These are phyloP conservation scores for Backusella psychrophila DNA, from an alignment of 192 early-diverging fungal genomes.

Conservation along the genomic window DNA sequence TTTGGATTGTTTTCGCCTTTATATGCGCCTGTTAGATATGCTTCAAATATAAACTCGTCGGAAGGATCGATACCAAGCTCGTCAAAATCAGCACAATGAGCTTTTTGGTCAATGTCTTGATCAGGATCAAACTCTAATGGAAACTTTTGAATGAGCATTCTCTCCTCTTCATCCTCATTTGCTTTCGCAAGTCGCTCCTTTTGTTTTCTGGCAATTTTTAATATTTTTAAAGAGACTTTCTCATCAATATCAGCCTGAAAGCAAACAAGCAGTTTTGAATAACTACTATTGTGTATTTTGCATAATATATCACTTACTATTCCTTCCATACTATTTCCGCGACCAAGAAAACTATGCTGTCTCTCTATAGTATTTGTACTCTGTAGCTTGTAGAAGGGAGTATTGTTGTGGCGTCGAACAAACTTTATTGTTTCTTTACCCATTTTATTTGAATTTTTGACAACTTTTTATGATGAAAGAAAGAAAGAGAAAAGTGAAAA, in stretches of 20 bases:
- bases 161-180: constrained; percentile 44
- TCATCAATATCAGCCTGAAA: constrained; percentile 72
- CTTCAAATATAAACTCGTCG: constrained; percentile 79
- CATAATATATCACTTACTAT: constrained; percentile 9
- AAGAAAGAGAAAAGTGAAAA: not conserved
- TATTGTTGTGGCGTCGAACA: constrained; percentile 53
- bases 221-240: constrained; percentile 86
- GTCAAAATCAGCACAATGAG: constrained; percentile 66
- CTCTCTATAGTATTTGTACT: constrained; percentile 55
- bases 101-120: constrained; percentile 60
- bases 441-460: constrained; percentile 30
- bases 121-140: constrained; percentile 46
- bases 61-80: constrained; percentile 75
- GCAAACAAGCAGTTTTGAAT: not conserved
- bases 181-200: constrained; percentile 78
- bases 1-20: constrained; percentile 81
- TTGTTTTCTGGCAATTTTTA: constrained; percentile 85
- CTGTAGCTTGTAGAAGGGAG: constrained; percentile 81
- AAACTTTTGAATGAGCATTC: constrained; percentile 18
- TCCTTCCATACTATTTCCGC: constrained; percentile 55
- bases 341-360: constrained; percentile 53
- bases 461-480: not conserved
- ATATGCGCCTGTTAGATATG: constrained; percentile 85
- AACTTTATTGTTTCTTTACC: constrained; percentile 47
- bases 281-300: not conserved